These are phyloP conservation scores for Talaromyces wortmannii DNA, from an alignment of 495 filamentous ascomycete species.

Conservation along the genomic window DNA sequence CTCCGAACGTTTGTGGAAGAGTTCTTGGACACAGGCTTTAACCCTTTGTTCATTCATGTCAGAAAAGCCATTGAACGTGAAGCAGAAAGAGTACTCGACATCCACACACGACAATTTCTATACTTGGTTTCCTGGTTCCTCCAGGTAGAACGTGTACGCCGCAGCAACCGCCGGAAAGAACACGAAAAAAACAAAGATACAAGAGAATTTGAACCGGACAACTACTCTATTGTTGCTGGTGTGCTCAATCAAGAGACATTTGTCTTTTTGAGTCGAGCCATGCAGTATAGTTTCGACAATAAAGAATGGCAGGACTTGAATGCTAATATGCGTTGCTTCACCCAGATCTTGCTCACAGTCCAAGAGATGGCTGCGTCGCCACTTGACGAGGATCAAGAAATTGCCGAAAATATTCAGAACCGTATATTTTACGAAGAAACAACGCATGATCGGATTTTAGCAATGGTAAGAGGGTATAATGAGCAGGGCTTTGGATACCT, in stretches of 20 bases:
- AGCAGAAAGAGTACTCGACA: constrained; percentile 68
- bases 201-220: constrained; percentile 57
- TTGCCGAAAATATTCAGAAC: constrained; percentile 94
- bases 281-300: constrained; percentile 70
- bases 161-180: constrained; percentile 45
- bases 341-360: constrained; percentile 72
- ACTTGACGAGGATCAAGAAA: constrained; percentile 91
- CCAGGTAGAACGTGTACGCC: constrained; percentile 74
- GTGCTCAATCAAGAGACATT: constrained; percentile 93
- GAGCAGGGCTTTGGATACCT: constrained; percentile 92
- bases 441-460: constrained; percentile 78
- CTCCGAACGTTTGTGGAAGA: constrained; percentile 83
- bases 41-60: constrained; percentile 81
- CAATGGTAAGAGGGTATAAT: constrained; percentile 75
- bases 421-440: constrained; percentile 97
- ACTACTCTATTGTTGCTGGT: constrained; percentile 77
- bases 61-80: constrained; percentile 88
- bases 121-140: constrained; percentile 94
- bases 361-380: constrained; percentile 86
- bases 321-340: constrained; percentile 84
- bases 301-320: constrained; percentile 85
- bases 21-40: constrained; percentile 93
- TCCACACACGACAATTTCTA: constrained; percentile 78
- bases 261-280: constrained; percentile 72
- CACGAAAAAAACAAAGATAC: constrained; percentile 23